phyloP scores from a whole-genome alignment of 2,329 filamentous ascomycete species.

The Purpureocillium takamizusanense region DNA sequence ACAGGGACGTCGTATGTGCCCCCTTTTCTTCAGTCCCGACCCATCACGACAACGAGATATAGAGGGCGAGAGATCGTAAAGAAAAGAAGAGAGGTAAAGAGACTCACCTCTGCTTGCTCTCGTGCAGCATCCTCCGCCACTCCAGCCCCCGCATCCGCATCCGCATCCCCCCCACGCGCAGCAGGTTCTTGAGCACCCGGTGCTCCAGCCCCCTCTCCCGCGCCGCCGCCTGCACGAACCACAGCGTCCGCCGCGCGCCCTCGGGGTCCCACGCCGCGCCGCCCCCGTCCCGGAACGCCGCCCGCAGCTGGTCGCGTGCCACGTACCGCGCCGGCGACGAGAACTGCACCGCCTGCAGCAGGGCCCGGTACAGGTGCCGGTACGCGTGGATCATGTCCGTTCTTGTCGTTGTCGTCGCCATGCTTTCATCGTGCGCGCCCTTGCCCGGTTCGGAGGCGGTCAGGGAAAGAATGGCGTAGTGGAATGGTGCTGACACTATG shows the following conservation, averaged over 20 bases:
- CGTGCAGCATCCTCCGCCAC: conserved; percentile 12
- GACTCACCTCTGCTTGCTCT: conserved; percentile 16
- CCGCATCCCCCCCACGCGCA: conserved; percentile 24
- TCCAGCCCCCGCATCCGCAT: conserved; percentile 2
- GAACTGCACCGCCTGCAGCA: conserved; percentile 64
- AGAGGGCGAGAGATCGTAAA: no score
- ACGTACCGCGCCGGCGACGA: conserved; percentile 58
- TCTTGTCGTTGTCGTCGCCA: conserved; percentile 13
- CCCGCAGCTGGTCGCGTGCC: conserved; percentile 49
- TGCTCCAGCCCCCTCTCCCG: conserved; percentile 61
- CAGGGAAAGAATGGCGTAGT: no score
- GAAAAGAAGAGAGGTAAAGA: background rate
- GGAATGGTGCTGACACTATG: no score
- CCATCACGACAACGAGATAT: no score
- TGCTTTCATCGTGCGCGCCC: conserved; percentile 4
- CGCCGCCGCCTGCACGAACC: conserved; percentile 60
- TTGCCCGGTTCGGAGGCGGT: background rate
- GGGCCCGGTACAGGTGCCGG: conserved; percentile 56
- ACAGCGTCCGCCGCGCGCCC: conserved; percentile 54
- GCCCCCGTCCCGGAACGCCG: conserved; percentile 43
- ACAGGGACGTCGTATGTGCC: no score
- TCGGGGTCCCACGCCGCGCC: conserved; percentile 36
- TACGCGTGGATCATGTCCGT: conserved; percentile 54
- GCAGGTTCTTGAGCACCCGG: conserved; percentile 59
- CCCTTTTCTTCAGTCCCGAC: no score